Conservation (phyloP, 768 basidiomycete species). For the Hericium rajendrae region DNA sequence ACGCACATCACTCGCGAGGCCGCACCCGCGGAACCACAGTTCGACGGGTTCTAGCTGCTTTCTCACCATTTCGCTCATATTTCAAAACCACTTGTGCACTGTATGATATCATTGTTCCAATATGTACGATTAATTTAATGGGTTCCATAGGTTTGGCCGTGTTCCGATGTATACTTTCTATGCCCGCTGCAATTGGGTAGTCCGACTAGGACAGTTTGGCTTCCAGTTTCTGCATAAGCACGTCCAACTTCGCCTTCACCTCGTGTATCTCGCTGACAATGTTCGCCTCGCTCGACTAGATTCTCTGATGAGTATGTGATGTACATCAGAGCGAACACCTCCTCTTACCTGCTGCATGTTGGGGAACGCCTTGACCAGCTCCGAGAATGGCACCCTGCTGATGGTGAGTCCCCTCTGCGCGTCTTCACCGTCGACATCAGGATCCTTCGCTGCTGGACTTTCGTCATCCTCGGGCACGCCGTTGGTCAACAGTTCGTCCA, state of each 20-base stretch:
- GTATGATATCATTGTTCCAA: background rate
- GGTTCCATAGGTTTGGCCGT: no score
- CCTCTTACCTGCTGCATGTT: constrained; percentile 55
- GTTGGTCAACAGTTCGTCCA: constrained; percentile 52
- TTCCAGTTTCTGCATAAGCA: constrained; percentile 28
- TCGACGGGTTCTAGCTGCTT: no score
- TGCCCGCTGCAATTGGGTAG: no score
- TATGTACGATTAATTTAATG: no score
- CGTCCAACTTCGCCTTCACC: constrained; percentile 35
- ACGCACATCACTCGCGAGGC: constrained; percentile 38
- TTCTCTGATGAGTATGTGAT: no score
- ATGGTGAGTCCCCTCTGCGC: constrained; percentile 51
- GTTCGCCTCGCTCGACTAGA: constrained; percentile 60
- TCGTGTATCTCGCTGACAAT: constrained; percentile 55
- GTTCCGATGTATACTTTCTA: no score
- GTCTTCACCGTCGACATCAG: constrained; percentile 46
- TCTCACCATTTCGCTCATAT: no score
- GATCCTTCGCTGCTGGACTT: constrained; percentile 44
- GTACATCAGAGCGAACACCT: background rate
- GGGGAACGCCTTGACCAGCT: constrained; percentile 64
- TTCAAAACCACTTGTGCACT: no score
- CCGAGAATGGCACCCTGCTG: constrained; percentile 58
- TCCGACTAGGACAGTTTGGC: background rate
- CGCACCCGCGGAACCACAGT: background rate
- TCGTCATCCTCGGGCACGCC: constrained; percentile 51